Base-by-base conservation (phyloP, 768 basidiomycete species). In the Saitozyma sp. region DNA sequence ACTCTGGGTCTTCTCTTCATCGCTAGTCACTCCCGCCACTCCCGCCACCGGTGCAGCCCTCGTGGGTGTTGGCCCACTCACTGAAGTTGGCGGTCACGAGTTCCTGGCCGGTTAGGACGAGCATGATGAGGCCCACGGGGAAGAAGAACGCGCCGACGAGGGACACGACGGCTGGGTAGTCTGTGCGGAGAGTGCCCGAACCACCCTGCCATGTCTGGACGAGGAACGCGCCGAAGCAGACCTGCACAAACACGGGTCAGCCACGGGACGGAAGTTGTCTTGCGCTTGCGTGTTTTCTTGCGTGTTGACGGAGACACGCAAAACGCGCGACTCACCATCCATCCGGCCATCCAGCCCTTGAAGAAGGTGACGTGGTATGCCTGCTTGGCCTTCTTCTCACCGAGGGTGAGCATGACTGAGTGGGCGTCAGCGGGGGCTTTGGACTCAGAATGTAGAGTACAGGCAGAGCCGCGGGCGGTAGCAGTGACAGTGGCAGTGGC, bases 321-420 rank as follows among this genome's bases (percentile, higher is more conserved):
- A 29, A 29, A 42, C 29, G 29, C n/a, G n/a, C 13, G 11, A 59
- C 65, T 50, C 42, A 56, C 65, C 48, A 66, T 66, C 65, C 65
- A 66, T 39, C 57, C 65, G 6, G 65, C 61, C 65, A 66, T 66
- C 65, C 65, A 66, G 17, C 61, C 57, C 50, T 66, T 66, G 54
- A 66, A 66, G 19, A 66, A 66, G 57, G 65, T 66, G 38, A 62
- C 51, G 39, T 66, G 57, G 54, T 66, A 66, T 20, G 61, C 57
- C 50, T 62, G 61, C 50, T 56, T 43, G 5, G 58, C 57, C 43
- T 66, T 66, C 61, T 66, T 66, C 54, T 66, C 61, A 50, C 65
- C 65, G 17, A 66, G 43, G 16, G 58, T 62, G 48, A 63, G 50
- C 29, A 66, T 52, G 16, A 62, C 65, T 66, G 43, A 8, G 16